Percentiles rank a stretch among this genome's conserved stretches.
Evolutionary conservation across 2,329 filamentous ascomycete genomes (phyloP).

Genomic region (Ascochyta pisi): DNA sequence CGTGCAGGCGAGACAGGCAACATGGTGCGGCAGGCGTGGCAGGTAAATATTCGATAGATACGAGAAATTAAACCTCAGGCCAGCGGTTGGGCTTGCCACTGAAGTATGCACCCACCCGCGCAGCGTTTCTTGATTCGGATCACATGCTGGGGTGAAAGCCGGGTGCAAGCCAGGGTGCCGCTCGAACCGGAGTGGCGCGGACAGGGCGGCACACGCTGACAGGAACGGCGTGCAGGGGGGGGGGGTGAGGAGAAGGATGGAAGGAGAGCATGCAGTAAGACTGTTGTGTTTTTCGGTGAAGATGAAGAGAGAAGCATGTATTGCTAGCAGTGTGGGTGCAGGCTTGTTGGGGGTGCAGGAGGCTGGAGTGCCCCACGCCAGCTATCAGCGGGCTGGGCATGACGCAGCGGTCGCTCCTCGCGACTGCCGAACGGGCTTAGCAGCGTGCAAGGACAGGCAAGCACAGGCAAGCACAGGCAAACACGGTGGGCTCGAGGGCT

Average conservation of each 20-base stretch:
- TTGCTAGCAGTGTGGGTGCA: not conserved
- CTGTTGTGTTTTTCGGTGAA: not conserved
- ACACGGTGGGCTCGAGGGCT: not conserved
- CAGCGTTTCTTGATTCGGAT: slow-evolving; percentile 5
- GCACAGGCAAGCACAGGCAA: no score
- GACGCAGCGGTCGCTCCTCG: not conserved
- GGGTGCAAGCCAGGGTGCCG: slow-evolving; percentile 7
- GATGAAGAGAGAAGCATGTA: not conserved
- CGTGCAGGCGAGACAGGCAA: not conserved
- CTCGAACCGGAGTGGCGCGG: slow-evolving; percentile 5
- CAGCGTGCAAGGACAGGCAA: slow-evolving; percentile 1
- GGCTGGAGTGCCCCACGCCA: no score
- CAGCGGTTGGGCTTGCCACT: slow-evolving; percentile 11
- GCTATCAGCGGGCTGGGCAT: slow-evolving; percentile 5
- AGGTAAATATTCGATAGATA: slow-evolving; percentile 11
- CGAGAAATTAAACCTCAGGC: slow-evolving; percentile 9
- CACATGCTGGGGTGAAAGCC: not conserved
- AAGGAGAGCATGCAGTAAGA: not conserved
- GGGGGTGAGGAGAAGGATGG: not conserved
- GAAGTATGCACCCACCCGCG: not conserved
- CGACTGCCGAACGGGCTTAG: not conserved
- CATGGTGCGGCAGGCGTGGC: slow-evolving; percentile 6
- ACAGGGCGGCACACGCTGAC: slow-evolving; percentile 1
- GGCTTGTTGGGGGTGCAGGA: not conserved
- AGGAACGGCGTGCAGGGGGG: not conserved